Percentiles rank a stretch among this genome's conserved stretches.
phyloP scores from a whole-genome alignment of 2,329 filamentous ascomycete species.

The Westerdykella aurantiaca region DNA sequence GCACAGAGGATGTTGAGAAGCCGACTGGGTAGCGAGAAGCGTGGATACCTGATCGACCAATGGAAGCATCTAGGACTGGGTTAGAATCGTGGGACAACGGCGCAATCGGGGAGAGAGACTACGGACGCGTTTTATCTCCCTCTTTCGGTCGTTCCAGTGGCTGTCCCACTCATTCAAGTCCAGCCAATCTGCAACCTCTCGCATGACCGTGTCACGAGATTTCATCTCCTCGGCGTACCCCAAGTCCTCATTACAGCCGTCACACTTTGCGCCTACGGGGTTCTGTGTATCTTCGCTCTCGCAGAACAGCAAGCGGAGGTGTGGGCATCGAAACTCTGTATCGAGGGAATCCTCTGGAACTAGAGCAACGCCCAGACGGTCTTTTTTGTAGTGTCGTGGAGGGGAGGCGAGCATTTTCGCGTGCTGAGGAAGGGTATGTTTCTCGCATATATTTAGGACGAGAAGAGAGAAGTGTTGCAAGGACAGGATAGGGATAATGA shows the following conservation, averaged over 20 bases:
- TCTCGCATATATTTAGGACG: too few relatives aligned
- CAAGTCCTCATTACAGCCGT: not conserved
- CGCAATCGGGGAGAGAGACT: not conserved
- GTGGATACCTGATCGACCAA: slow-evolving; percentile 4
- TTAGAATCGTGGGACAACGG: slow-evolving; percentile 1
- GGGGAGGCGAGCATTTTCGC: too few relatives aligned
- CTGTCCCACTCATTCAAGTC: slow-evolving; percentile 11
- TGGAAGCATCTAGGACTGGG: slow-evolving; percentile 4
- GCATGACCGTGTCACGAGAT: slow-evolving; percentile 4
- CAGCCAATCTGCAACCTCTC: slow-evolving; percentile 17
- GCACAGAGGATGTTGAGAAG: not conserved
- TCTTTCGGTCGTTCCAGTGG: slow-evolving; percentile 8
- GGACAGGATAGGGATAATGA: too few relatives aligned
- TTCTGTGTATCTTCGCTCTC: not conserved
- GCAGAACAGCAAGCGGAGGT: slow-evolving; percentile 7
- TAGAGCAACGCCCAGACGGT: slow-evolving; percentile 9
- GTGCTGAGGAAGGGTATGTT: too few relatives aligned
- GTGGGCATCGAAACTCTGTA: slow-evolving; percentile 1
- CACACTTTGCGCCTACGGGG: not conserved
- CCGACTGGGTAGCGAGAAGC: slow-evolving; percentile 2
- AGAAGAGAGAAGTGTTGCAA: too few relatives aligned
- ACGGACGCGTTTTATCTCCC: slow-evolving; percentile 5
- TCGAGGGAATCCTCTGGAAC: slow-evolving; percentile 6
- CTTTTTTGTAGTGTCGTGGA: not conserved
- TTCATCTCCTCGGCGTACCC: not conserved